A percentile compares a stretch with the other conserved stretches of the same genome.
phyloP scores from a whole-genome alignment of 2,329 filamentous ascomycete genomes.

The Mariannaea elegans region DNA sequence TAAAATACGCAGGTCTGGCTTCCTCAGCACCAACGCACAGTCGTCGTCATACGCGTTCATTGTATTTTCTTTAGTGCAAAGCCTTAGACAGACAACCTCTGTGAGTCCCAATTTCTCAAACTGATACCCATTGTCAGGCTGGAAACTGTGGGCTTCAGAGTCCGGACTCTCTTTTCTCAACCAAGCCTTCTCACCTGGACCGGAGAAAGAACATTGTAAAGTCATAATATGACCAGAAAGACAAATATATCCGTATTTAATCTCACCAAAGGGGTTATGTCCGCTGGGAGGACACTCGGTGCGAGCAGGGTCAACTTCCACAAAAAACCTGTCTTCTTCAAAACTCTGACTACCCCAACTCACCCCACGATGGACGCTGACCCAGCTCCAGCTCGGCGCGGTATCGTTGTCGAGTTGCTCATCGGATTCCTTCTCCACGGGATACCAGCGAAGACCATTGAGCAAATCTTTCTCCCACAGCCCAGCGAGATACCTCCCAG shows the following conservation, averaged over 20 bases:
- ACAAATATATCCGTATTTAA: conserved; percentile 31
- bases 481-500: conserved; percentile 37
- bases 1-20: not conserved
- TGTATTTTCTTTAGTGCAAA: not conserved
- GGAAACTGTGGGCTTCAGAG: conserved; percentile 27
- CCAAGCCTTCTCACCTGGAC: conserved; percentile 1
- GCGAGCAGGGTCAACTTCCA: conserved; percentile 17
- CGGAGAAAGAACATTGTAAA: not conserved
- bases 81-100: not conserved
- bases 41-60: not conserved
- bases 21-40: not conserved
- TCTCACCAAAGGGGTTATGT: conserved; percentile 28
- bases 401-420: conserved; percentile 13
- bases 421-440: conserved; percentile 18
- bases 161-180: conserved; percentile 16
- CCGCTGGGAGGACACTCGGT: conserved; percentile 20
- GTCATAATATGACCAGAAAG: conserved; percentile 28
- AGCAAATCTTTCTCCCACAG: conserved; percentile 36
- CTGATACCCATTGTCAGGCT: not conserved
- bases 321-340: conserved; percentile 21
- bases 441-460: conserved; percentile 30
- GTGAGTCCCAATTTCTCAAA: not conserved
- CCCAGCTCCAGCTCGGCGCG: conserved; percentile 40
- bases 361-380: conserved; percentile 34
- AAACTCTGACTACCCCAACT: conserved; percentile 30